These are phyloP conservation scores for Globisporangium ultimum DNA, from an alignment of 352 stramenopile species.

Conservation along the genomic window DNA sequence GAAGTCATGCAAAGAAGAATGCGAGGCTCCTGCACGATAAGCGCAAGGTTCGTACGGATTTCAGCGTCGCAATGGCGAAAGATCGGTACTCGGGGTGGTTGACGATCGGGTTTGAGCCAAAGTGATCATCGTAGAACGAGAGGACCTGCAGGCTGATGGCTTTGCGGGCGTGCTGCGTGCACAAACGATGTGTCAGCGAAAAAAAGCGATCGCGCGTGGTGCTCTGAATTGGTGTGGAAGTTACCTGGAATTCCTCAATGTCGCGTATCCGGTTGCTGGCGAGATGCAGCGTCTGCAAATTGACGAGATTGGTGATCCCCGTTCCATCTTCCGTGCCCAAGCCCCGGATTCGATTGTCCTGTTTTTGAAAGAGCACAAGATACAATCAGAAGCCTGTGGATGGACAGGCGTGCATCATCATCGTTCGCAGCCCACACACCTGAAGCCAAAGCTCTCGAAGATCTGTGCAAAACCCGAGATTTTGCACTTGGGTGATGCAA, in stretches of 20 bases:
- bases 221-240: no score
- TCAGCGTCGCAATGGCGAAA: conserved; percentile 63
- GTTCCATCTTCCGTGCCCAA: conserved; percentile 22
- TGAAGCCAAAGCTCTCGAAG: conserved; percentile 85
- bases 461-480: conserved; percentile 58
- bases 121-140: conserved; percentile 77
- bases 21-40: neutral
- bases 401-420: no score
- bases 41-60: conserved; percentile 30
- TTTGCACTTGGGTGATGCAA: conserved; percentile 52
- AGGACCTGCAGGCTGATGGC: conserved; percentile 57
- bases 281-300: conserved; percentile 66
- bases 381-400: neutral
- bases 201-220: neutral
- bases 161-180: conserved; percentile 35
- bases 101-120: conserved; percentile 77
- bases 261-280: conserved; percentile 73
- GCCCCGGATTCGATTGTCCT: conserved; percentile 67
- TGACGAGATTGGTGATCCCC: conserved; percentile 59
- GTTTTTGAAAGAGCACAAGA: neutral
- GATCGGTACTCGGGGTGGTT: conserved; percentile 66
- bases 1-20: neutral
- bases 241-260: conserved; percentile 60
- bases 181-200: neutral
- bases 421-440: conserved; percentile 9